phyloP scores from a whole-genome alignment of 495 filamentous ascomycete genomes.

The Tetracladium setigerum region DNA sequence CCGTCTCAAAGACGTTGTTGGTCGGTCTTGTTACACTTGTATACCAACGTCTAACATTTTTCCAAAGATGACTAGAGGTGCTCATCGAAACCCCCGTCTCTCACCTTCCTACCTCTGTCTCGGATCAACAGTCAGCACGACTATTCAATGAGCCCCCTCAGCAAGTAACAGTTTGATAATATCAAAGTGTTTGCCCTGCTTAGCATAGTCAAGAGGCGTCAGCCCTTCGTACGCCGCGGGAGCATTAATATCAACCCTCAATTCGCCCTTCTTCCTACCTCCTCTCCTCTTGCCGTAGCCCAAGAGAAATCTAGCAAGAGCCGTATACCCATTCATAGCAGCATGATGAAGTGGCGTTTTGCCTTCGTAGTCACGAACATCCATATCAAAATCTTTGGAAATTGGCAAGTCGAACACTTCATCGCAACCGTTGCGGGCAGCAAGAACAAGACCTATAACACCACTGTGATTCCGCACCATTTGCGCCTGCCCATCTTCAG shows the following conservation, averaged over 20 bases:
- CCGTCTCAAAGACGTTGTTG: too few species aligned
- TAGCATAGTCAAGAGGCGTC: not conserved
- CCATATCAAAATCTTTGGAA: not conserved
- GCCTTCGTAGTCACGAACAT: not conserved
- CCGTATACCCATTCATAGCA: not conserved
- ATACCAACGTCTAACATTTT: too few species aligned
- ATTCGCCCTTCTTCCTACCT: not conserved
- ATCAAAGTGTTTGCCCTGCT: not conserved
- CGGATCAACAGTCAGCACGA: too few species aligned
- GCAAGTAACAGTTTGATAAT: not conserved
- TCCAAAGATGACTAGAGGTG: too few species aligned
- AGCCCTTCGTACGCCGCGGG: not conserved
- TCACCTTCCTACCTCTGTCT: too few species aligned
- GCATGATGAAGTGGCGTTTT: not conserved
- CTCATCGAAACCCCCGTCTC: too few species aligned
- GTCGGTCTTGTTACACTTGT: too few species aligned
- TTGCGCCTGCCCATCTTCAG: not conserved
- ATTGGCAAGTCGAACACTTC: conserved; percentile 1
- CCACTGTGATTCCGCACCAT: not conserved
- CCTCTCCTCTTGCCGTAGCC: not conserved
- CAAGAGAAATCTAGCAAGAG: not conserved
- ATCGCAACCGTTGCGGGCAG: not conserved
- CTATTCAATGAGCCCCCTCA: not conserved
- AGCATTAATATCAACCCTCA: not conserved
- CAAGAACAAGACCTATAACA: not conserved